These are phyloP conservation scores for Saccharomycopsis guyanensis DNA, from an alignment of 805 yeast genomes.

Conservation along the genomic window DNA sequence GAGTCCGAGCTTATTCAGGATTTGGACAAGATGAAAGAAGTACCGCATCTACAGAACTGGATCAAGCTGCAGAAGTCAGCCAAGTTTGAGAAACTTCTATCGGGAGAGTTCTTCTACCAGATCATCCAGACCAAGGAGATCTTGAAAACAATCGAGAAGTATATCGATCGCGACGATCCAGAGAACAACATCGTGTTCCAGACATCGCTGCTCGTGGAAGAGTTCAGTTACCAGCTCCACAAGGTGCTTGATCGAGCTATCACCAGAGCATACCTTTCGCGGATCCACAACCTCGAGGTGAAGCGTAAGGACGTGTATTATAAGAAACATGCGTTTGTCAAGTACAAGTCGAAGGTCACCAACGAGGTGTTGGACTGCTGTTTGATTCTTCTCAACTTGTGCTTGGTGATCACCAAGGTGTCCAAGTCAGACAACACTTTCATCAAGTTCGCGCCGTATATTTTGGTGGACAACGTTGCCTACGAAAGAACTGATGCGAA, in stretches of 20 bases:
- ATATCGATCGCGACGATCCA: conserved; percentile 13
- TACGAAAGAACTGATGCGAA: conserved; percentile 14
- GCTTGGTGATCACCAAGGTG: conserved; percentile 17
- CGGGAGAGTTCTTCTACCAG: conserved; percentile 18
- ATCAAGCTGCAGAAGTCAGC: conserved; percentile 14
- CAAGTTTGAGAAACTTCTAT: conserved; percentile 13
- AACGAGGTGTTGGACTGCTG: conserved; percentile 18
- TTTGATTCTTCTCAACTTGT: conserved; percentile 16
- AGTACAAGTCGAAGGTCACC: conserved; percentile 14
- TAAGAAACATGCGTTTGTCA: conserved; percentile 19
- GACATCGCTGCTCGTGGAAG: conserved; percentile 14
- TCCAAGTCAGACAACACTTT: conserved; percentile 1
- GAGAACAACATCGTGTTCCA: conserved; percentile 18
- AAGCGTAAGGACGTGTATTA: conserved; percentile 16
- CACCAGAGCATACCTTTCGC: conserved; percentile 13
- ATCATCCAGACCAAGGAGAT: conserved; percentile 20
- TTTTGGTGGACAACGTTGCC: conserved; percentile 10
- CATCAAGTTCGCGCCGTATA: conserved; percentile 19
- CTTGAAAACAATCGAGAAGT: conserved; percentile 10
- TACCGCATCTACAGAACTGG: conserved; percentile 15
- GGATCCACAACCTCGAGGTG: conserved; percentile 17
- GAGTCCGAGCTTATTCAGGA: conserved; percentile 16
- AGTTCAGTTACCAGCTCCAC: conserved; percentile 14
- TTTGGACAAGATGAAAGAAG: conserved; percentile 13
- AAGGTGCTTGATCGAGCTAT: conserved; percentile 15